A percentile compares a stretch with the other conserved stretches of the same genome.
Conservation (phyloP, 2,329 filamentous ascomycete genomes). For the Alternaria metachromatica region DNA sequence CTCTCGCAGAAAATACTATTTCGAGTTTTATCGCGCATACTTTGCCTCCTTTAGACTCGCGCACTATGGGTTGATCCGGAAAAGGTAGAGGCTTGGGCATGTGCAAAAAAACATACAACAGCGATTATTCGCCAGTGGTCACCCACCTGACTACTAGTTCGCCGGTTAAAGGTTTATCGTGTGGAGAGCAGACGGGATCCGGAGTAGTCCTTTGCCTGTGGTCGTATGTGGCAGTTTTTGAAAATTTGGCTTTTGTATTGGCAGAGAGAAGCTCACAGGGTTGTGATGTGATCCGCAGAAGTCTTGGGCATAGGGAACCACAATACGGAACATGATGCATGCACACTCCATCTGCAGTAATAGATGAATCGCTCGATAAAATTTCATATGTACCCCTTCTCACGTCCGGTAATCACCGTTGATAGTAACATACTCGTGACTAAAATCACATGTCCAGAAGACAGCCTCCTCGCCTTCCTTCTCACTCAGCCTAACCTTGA, state of each 20-base stretch:
- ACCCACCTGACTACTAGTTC: slow-evolving; percentile 4
- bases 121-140: too few species aligned
- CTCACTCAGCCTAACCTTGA: slow-evolving; percentile 75
- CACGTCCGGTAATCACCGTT: slow-evolving; percentile 71
- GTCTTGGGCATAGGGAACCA: background rate
- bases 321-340: background rate
- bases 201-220: slow-evolving; percentile 10
- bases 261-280: background rate
- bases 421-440: slow-evolving; percentile 79
- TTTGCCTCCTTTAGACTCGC: background rate
- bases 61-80: background rate
- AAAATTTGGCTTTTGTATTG: background rate
- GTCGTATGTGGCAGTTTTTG: slow-evolving; percentile 12
- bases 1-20: background rate
- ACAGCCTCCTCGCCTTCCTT: slow-evolving; percentile 64
- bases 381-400: background rate
- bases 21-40: background rate
- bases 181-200: slow-evolving; percentile 15
- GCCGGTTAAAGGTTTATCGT: slow-evolving; percentile 15
- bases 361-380: background rate
- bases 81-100: background rate
- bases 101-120: slow-evolving; percentile 11
- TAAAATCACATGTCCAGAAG: slow-evolving; percentile 88
- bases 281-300: background rate
- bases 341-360: background rate